Base-by-base conservation (phyloP, 1,284 basidiomycete species). In the Puccinia brachypodii region DNA sequence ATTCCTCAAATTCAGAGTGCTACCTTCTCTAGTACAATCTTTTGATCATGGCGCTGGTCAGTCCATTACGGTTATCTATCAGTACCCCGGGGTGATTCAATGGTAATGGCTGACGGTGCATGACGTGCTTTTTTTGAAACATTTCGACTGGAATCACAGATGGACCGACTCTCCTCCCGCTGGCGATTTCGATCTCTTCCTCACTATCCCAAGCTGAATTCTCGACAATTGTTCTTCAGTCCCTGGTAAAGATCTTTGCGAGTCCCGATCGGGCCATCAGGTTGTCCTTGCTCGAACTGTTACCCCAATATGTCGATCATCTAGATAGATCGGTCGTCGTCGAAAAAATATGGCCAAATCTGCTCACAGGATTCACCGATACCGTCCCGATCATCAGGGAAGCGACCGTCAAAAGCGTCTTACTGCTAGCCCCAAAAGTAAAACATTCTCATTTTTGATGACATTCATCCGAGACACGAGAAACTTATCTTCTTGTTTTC, bases 331-430 rank as follows among this genome's bases (percentile, higher is more conserved):
- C 92, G 86, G 91, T 89, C 0, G 94, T 98, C 0, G 89, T 89
- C 66, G 93, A 96, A 74, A 94, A 94, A 86, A 90, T 99, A 16
- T 99, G 96, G 91, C 96, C 96, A 0, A 90, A 95, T 88, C 88
- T 99, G 60, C 58, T 81, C 90, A 94, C 94, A 2, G 97, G 97
- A 0, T 98, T 99, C 86, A 90, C 92, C 3, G 97, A 99, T 86
- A 96, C 95, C 0, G 93, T 98, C 0, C 91, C 95, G 0, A 89
- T 97, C 66, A 94, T 99, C 80, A 91, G 97, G 47, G 96, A 98
- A 87, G 95, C 95, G 0, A 98, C 97, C 0, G 90, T 98, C 75
- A 94, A 94, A 86, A 92, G 94, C 0, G 92, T 98, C 56, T 91
- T 92, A 74, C 89, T 94, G 4, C 89, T 99, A 11, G 91, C 95